Conservation (phyloP, 805 yeast species). For the Wickerhamomyces sydowiorum region DNA sequence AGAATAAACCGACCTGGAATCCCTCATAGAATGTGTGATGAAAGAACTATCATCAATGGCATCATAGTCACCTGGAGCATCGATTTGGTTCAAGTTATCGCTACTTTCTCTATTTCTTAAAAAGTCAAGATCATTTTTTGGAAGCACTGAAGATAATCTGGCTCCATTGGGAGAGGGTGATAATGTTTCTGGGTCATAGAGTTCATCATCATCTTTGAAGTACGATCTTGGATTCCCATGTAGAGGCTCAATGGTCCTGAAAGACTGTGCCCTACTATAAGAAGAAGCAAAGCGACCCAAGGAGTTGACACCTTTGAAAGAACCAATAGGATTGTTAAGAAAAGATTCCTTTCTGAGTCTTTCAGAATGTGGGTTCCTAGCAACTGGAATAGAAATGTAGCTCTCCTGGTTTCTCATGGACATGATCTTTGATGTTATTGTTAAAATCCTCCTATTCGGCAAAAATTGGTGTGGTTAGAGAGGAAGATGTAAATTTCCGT, state of each 20-base stretch:
- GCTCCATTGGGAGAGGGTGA: constrained; percentile 63
- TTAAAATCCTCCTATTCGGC: too few species aligned
- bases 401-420: not conserved
- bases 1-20: constrained; percentile 22
- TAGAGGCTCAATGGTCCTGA: constrained; percentile 46
- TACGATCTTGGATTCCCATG: constrained; percentile 47
- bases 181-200: constrained; percentile 62
- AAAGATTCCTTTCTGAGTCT: constrained; percentile 30
- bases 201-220: constrained; percentile 57
- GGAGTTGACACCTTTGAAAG: constrained; percentile 62
- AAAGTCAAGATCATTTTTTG: constrained; percentile 27
- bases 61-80: constrained; percentile 27
- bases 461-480: too few species aligned
- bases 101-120: constrained; percentile 15
- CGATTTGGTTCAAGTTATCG: constrained; percentile 13
- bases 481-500: too few species aligned
- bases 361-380: constrained; percentile 16
- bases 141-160: constrained; percentile 51
- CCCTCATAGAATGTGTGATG: constrained; percentile 23
- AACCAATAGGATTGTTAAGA: constrained; percentile 44
- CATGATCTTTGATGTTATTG: too few species aligned
- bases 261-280: constrained; percentile 71
- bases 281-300: constrained; percentile 77
- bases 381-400: constrained; percentile 15
- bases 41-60: constrained; percentile 36